phyloP scores from a whole-genome alignment of 192 early-diverging fungal genomes.

The Paraglomus brasilianum region DNA sequence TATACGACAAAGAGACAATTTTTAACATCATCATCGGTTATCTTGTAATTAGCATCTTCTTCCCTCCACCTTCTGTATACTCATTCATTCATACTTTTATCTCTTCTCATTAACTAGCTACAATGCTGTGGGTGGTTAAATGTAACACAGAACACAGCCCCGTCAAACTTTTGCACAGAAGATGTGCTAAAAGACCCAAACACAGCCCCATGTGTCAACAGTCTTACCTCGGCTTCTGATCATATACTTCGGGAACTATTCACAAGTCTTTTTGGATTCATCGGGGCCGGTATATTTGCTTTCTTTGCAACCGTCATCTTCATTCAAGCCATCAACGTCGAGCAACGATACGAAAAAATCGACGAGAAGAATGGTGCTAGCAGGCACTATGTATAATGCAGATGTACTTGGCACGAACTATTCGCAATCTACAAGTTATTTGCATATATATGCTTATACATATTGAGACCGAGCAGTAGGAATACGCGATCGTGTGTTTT shows the following conservation, averaged over 20 bases:
- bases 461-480: too few species aligned
- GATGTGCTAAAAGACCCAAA: too few species aligned
- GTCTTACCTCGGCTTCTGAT: slow-evolving; percentile 32
- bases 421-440: too few species aligned
- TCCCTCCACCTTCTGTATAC: neutral
- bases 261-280: slow-evolving; percentile 46
- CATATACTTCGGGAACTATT: slow-evolving; percentile 36
- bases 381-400: too few species aligned
- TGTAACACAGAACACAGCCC: slow-evolving; percentile 1
- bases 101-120: slow-evolving; percentile 22
- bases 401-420: too few species aligned
- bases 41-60: too few species aligned
- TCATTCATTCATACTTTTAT: slow-evolving; percentile 10
- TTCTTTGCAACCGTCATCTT: slow-evolving; percentile 39
- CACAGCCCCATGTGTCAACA: too few species aligned
- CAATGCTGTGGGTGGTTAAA: slow-evolving; percentile 40
- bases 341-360: slow-evolving; percentile 39
- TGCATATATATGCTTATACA: too few species aligned
- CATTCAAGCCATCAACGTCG: slow-evolving; percentile 46
- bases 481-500: too few species aligned
- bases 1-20: neutral
- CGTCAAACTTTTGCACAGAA: slow-evolving; percentile 27
- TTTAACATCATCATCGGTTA: neutral
- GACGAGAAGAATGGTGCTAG: slow-evolving; percentile 24
- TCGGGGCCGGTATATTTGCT: slow-evolving; percentile 35